A percentile compares a stretch with the other conserved stretches of the same genome.
Evolutionary conservation across 106 monocot species (phyloP).

Genomic region (Acorus calamus): DNA sequence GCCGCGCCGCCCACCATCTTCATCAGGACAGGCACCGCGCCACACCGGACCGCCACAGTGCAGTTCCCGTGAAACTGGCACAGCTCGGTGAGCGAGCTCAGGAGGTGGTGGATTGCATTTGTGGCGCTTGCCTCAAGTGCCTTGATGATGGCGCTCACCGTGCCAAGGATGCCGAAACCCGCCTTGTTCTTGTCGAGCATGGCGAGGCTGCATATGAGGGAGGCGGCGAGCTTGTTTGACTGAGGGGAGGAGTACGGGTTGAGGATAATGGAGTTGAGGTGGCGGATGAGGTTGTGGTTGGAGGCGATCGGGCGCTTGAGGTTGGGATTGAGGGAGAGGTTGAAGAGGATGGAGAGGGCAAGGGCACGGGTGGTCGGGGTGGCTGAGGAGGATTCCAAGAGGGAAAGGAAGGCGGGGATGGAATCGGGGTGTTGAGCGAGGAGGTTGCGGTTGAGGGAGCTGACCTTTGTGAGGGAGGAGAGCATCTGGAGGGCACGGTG

Average conservation of each 20-base stretch:
- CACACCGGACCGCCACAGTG: conserved; percentile 17
- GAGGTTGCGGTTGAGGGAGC: conserved; percentile 15
- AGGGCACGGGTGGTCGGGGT: conserved; percentile 5
- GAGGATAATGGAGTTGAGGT: conserved; percentile 20
- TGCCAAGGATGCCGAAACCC: conserved; percentile 12
- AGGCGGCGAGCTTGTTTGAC: conserved; percentile 11
- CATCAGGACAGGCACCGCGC: conserved; percentile 5
- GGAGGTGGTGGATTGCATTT: conserved; percentile 1
- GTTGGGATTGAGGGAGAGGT: conserved; percentile 30
- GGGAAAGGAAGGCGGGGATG: conserved; percentile 9
- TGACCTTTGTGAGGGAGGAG: conserved; percentile 25
- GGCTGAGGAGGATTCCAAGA: neutral
- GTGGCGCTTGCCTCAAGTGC: neutral
- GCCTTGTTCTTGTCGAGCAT: conserved; percentile 37
- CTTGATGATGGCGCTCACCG: conserved; percentile 5
- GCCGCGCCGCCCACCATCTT: neutral
- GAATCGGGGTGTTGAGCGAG: conserved; percentile 1
- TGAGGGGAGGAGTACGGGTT: conserved; percentile 1
- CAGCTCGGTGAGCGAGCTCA: conserved; percentile 27
- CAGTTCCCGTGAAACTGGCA: conserved; percentile 26
- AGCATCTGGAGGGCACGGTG: conserved; percentile 18
- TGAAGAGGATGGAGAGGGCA: conserved; percentile 25
- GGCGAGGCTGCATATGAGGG: conserved; percentile 31
- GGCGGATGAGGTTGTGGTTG: neutral
- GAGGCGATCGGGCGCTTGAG: conserved; percentile 17